phyloP scores from a whole-genome alignment of 2,329 filamentous ascomycete species.

The Neurospora crassa region DNA sequence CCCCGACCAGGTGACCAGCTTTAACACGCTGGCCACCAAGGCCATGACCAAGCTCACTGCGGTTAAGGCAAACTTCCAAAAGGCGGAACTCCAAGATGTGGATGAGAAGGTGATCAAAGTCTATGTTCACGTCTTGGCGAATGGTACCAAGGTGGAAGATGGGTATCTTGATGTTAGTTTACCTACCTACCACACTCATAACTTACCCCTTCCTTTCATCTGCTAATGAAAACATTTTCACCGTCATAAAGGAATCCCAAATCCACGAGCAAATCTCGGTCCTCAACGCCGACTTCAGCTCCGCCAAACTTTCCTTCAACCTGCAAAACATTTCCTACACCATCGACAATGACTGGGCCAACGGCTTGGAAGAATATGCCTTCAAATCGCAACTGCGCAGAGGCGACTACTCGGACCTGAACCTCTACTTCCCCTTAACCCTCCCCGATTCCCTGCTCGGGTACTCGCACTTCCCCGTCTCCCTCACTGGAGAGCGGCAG shows the following conservation, averaged over 20 bases:
- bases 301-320: background rate
- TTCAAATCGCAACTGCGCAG: background rate
- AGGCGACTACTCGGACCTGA: background rate
- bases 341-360: background rate
- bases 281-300: background rate
- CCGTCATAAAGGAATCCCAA: conserved; percentile 9
- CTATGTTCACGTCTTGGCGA: background rate
- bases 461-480: background rate
- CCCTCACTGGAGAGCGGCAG: rapidly evolving
- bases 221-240: too few relatives aligned
- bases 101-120: background rate
- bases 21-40: background rate
- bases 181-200: too few relatives aligned
- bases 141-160: background rate
- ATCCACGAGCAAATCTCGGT: conserved; percentile 15
- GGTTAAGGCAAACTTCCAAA: background rate
- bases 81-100: background rate
- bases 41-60: background rate
- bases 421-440: background rate
- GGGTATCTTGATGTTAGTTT: background rate
- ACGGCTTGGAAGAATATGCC: background rate
- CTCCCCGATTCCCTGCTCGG: background rate
- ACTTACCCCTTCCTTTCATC: too few relatives aligned
- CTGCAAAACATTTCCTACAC: background rate
- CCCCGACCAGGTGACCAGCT: background rate